phyloP scores from a whole-genome alignment of 2,329 filamentous ascomycete genomes.

The Cladosporium phlei region DNA sequence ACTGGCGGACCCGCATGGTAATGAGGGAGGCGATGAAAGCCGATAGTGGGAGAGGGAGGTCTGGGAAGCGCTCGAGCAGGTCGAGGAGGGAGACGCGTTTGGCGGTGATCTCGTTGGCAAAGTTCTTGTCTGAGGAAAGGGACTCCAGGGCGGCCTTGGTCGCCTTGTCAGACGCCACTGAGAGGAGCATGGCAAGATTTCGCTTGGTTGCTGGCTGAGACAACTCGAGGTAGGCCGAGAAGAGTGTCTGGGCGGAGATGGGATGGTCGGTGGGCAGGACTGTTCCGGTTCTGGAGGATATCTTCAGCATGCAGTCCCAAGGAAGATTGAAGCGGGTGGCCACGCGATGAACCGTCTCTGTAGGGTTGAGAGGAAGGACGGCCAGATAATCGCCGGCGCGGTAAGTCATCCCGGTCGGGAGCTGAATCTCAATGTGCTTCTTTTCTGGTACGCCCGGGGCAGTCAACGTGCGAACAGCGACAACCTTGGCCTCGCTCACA shows the following conservation, averaged over 20 bases:
- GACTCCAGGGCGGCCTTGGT: conserved; percentile 47
- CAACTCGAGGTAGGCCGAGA: conserved; percentile 69
- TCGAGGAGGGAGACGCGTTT: conserved; percentile 57
- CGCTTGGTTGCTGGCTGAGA: conserved; percentile 67
- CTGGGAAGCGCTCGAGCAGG: conserved; percentile 60
- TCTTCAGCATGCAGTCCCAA: conserved; percentile 55
- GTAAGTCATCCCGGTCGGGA: conserved; percentile 54
- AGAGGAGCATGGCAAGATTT: conserved; percentile 47
- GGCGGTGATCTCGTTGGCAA: conserved; percentile 35
- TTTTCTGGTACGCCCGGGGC: conserved; percentile 52
- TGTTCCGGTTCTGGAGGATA: conserved; percentile 54
- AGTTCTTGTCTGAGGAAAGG: conserved; percentile 40
- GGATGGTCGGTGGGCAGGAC: conserved; percentile 59
- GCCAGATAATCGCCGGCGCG: conserved; percentile 72
- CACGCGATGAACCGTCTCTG: conserved; percentile 56
- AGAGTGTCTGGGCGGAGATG: conserved; percentile 58
- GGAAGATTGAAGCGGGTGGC: conserved; percentile 62
- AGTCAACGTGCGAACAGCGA: conserved; percentile 51
- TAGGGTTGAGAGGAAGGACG: conserved; percentile 66
- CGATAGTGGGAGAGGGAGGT: conserved; percentile 58
- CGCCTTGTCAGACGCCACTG: conserved; percentile 46
- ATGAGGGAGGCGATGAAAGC: conserved; percentile 68
- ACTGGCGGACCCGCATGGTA: conserved; percentile 57
- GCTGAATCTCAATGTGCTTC: conserved; percentile 46
- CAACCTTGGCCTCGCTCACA: conserved; percentile 57